Percentiles rank a stretch among this genome's conserved stretches.
Conservation (phyloP, 2,329 filamentous ascomycete species). For the Mollisia scopiformis region DNA sequence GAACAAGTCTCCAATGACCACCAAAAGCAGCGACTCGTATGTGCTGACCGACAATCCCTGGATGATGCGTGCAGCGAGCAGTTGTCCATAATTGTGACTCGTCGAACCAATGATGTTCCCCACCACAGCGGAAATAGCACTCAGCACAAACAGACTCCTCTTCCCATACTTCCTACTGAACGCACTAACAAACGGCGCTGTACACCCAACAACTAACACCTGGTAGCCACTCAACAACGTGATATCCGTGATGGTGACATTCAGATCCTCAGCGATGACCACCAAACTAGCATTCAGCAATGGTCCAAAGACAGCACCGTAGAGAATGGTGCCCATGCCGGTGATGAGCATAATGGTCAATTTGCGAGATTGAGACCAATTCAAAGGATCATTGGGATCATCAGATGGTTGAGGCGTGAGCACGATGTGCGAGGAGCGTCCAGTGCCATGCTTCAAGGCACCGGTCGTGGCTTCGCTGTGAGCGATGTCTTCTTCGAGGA, state of each 20-base stretch:
- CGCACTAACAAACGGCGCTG: slow-evolving; percentile 26
- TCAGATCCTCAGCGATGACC: slow-evolving; percentile 20
- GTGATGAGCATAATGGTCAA: slow-evolving; percentile 43
- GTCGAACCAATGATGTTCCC: slow-evolving; percentile 25
- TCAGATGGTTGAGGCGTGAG: slow-evolving; percentile 47
- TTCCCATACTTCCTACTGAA: slow-evolving; percentile 28
- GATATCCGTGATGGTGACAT: slow-evolving; percentile 23
- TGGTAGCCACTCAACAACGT: slow-evolving; percentile 29
- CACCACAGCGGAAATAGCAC: slow-evolving; percentile 20
- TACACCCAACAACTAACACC: slow-evolving; percentile 25
- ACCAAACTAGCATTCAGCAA: slow-evolving; percentile 22
- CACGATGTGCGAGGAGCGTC: slow-evolving; percentile 21
- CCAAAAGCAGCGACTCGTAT: slow-evolving; percentile 35
- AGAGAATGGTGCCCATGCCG: slow-evolving; percentile 42
- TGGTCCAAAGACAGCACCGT: slow-evolving; percentile 24
- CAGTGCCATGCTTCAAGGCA: slow-evolving; percentile 25
- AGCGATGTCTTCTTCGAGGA: slow-evolving; percentile 23
- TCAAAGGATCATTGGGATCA: slow-evolving; percentile 52
- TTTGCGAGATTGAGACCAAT: slow-evolving; percentile 44
- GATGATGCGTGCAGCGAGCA: slow-evolving; percentile 28
- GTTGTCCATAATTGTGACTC: slow-evolving; percentile 17
- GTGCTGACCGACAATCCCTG: slow-evolving; percentile 27
- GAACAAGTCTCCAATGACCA: slow-evolving; percentile 45
- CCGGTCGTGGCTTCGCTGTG: slow-evolving; percentile 22
- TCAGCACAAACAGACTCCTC: slow-evolving; percentile 20